Percentiles rank a stretch among this genome's conserved stretches.
Conservation (phyloP, 2,329 filamentous ascomycete genomes). For the Cytospora chrysosperma region DNA sequence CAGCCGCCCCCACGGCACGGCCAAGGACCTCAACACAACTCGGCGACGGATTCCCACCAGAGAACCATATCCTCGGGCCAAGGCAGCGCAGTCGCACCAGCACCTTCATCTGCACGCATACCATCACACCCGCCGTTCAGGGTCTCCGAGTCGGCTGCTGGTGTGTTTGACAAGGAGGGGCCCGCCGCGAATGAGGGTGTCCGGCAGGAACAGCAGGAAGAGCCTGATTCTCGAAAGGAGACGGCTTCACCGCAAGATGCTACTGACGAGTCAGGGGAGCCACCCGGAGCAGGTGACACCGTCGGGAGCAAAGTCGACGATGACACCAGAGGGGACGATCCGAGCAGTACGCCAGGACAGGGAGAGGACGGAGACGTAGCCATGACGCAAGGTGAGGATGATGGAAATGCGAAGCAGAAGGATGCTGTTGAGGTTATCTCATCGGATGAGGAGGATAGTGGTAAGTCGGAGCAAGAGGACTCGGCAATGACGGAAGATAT, state of each 20-base stretch:
- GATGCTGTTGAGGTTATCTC: background rate
- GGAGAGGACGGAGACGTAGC: background rate
- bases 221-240: background rate
- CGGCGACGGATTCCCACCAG: background rate
- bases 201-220: background rate
- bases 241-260: background rate
- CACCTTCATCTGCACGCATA: background rate
- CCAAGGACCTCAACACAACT: background rate
- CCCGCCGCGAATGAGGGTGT: background rate
- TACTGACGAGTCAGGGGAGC: background rate
- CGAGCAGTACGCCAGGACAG: background rate
- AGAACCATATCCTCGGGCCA: background rate
- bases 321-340: background rate
- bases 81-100: background rate
- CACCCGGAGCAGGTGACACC: background rate
- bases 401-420: background rate
- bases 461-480: background rate
- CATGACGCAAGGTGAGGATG: background rate
- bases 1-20: background rate
- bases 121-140: background rate
- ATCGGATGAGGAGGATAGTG: background rate
- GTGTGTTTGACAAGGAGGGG: background rate
- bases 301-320: background rate
- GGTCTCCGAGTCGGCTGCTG: background rate
- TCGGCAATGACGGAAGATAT: background rate